phyloP scores from a whole-genome alignment of 257 asterid species.

The Plantago ovata region DNA sequence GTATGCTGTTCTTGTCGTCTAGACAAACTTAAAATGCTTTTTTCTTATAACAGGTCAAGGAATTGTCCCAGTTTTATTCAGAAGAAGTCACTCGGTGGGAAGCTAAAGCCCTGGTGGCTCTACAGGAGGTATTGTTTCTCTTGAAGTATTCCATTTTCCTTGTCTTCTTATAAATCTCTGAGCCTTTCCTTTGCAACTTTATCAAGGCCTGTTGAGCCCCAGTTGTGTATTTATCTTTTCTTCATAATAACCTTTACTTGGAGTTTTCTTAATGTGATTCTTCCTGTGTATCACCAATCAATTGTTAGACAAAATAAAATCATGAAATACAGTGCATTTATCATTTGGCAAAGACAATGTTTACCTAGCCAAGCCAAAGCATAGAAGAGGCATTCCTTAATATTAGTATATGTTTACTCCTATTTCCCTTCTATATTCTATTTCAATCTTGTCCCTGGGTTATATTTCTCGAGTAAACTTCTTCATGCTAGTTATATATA shows the following conservation, averaged over 20 bases:
- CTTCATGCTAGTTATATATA: no score
- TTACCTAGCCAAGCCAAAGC: no score
- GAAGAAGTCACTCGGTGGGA: constrained; percentile 70
- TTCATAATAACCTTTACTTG: background rate
- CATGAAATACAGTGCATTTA: no score
- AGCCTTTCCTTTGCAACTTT: constrained; percentile 14
- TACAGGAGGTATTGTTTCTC: constrained; percentile 76
- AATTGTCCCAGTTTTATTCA: constrained; percentile 42
- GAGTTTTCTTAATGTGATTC: constrained; percentile 4
- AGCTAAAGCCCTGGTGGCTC: constrained; percentile 81
- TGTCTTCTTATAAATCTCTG: background rate
- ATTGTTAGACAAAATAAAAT: constrained; percentile 3
- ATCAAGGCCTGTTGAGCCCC: constrained; percentile 11
- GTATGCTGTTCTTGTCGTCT: constrained; percentile 8
- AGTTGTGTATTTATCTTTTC: background rate
- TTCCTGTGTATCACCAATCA: constrained; percentile 6
- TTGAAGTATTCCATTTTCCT: background rate
- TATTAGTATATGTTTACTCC: no score
- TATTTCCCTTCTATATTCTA: no score
- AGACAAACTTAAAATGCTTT: constrained; percentile 14
- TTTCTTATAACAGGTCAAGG: constrained; percentile 60
- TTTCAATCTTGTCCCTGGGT: no score
- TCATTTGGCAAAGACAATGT: no score
- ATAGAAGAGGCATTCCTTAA: no score
- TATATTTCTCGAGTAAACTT: no score